Base-by-base conservation (phyloP, 257 asterid genomes). In the Plantago ovata region DNA sequence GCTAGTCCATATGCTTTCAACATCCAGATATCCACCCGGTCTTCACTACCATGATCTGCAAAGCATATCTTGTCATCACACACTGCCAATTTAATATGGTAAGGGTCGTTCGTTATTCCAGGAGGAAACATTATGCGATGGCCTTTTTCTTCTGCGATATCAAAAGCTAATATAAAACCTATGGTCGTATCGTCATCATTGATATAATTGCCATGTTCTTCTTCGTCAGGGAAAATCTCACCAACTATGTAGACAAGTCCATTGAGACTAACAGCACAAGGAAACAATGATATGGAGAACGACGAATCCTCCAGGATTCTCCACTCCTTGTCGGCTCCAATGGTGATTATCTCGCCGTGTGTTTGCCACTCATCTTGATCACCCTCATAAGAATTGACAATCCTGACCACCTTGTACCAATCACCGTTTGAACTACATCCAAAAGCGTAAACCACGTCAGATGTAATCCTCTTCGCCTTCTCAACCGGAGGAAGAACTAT, bases 261-360 rank as follows among this genome's bases (percentile, higher is more conserved):
- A 10, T 59, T 21, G 15, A 59, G 41, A 14, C n/a, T 15, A 51
- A 60, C 38, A 23, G 51, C 70, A 21, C 56, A 38, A 4, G 70
- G 57, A 47, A 55, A 46, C 10, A 48, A 14, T 18, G 18, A 38
- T 32, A 38, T 1, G 5, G 61, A 55, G 38, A 66, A 41, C 9
- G 39, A 67, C 2, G 20, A 38, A 67, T 28, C 60, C 46, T 59
- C 18, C 5, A 67, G 20, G 9, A 4, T 9, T 36, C 72, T 67
- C 72, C 72, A 67, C 13, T 15, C 6, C 13, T 14, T 40, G 7
- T 67, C 72, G 9, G 59, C 55, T 20, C 66, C 72, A 14, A 67
- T 5, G 23, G 66, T 67, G 21, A 58, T 13, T 18, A 67, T 44
- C 46, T 51, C n/a, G n/a, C n/a, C n/a, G n/a, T n/a, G n/a, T n/a